Evolutionary conservation across 306 rosid genomes (phyloP).

Genomic region (Vigna trinervia): DNA sequence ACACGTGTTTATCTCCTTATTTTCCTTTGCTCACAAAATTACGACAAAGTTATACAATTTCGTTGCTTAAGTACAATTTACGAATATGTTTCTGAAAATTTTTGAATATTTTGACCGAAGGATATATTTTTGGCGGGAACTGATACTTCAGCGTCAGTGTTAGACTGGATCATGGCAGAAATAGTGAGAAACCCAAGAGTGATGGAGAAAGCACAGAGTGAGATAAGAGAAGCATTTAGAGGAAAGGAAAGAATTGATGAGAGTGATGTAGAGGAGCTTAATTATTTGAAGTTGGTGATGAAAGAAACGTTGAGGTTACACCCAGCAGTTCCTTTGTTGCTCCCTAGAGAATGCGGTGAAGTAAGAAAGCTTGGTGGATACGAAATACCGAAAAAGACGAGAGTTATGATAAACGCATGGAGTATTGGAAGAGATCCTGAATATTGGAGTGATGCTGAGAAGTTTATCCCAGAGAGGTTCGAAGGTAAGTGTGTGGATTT

Average conservation of each 20-base stretch:
- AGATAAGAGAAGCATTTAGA: conserved; percentile 17
- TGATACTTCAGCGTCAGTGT: conserved; percentile 18
- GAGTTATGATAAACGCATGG: neutral
- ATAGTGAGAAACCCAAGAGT: conserved; percentile 33
- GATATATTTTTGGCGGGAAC: conserved; percentile 1
- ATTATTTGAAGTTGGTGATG: conserved; percentile 29
- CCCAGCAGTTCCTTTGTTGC: conserved; percentile 17
- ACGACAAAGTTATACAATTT: no score
- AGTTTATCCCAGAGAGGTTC: conserved; percentile 3
- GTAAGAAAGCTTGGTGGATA: neutral
- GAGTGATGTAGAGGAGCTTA: conserved; percentile 16
- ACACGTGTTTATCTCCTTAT: neutral
- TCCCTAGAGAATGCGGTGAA: conserved; percentile 28
- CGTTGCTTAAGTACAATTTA: neutral
- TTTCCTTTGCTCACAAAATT: no score
- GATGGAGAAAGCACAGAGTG: conserved; percentile 22
- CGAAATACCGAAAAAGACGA: neutral
- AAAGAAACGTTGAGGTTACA: conserved; percentile 26
- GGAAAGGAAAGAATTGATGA: conserved; percentile 14
- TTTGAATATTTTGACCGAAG: neutral
- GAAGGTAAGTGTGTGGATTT: neutral
- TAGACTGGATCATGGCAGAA: conserved; percentile 41
- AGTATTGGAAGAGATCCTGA: conserved; percentile 18
- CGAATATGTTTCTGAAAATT: neutral
- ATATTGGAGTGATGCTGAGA: conserved; percentile 22